Conservation (phyloP, 441 rosid genomes). For the Biscutella laevigata region DNA sequence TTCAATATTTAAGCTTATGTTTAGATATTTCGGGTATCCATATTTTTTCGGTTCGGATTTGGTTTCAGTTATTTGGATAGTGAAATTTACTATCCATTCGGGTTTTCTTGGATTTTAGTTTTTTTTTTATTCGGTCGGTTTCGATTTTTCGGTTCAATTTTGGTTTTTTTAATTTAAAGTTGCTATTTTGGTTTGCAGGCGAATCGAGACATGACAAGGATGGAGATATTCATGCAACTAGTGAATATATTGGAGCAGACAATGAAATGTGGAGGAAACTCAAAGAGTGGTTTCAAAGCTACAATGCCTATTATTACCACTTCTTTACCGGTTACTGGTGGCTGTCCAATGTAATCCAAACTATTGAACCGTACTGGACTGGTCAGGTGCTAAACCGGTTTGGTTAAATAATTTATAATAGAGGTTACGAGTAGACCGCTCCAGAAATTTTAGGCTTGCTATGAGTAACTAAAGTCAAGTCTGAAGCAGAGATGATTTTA, state of each 20-base stretch:
- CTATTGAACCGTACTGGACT: neutral
- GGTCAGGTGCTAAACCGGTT: neutral
- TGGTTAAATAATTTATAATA: constrained; percentile 10
- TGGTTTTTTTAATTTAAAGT: too few species aligned
- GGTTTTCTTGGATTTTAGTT: too few species aligned
- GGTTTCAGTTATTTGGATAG: too few species aligned
- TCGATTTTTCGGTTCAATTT: too few species aligned
- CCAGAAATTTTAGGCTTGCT: constrained; percentile 12
- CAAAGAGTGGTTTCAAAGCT: constrained; percentile 39
- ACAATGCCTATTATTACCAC: constrained; percentile 19
- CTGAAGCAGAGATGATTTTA: constrained; percentile 10
- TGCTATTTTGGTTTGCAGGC: constrained; percentile 48
- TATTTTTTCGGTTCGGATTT: too few species aligned
- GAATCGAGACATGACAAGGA: constrained; percentile 73
- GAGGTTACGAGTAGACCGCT: constrained; percentile 28
- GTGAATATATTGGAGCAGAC: constrained; percentile 78
- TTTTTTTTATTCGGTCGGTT: too few species aligned
- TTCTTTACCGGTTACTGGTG: constrained; percentile 47
- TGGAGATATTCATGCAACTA: constrained; percentile 84
- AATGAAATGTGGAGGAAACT: constrained; percentile 32
- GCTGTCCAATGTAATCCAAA: constrained; percentile 22
- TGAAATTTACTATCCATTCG: too few species aligned
- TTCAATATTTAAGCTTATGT: too few species aligned
- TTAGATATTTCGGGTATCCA: too few species aligned
- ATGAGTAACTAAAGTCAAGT: constrained; percentile 25